Conservation (phyloP, 805 yeast genomes). For the Starmerella cellae region DNA sequence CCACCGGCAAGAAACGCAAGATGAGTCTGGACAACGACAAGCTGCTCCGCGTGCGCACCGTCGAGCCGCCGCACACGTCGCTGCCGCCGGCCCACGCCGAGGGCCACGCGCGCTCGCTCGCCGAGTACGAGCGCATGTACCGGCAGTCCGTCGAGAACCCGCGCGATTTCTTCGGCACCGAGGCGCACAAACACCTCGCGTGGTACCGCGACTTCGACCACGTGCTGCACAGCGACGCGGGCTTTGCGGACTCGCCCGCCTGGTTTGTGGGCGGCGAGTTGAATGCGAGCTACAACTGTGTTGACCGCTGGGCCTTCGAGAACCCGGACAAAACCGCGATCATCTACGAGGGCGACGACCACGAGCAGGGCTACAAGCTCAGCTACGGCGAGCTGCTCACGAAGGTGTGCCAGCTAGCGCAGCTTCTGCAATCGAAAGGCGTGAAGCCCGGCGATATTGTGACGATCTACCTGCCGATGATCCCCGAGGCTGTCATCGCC, state of each 20-base stretch:
- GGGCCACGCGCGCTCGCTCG: slow-evolving; percentile 41
- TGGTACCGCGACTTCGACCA: slow-evolving; percentile 71
- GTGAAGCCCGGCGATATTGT: slow-evolving; percentile 91
- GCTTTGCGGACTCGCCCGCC: slow-evolving; percentile 37
- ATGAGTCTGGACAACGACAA: slow-evolving; percentile 23
- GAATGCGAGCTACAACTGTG: slow-evolving; percentile 87
- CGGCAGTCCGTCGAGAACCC: slow-evolving; percentile 68
- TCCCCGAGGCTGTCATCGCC: slow-evolving; percentile 90
- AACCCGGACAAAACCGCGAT: slow-evolving; percentile 59
- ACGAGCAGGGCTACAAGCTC: slow-evolving; percentile 52
- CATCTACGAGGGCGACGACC: slow-evolving; percentile 91
- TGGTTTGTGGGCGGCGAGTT: slow-evolving; percentile 92
- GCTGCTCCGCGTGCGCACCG: slow-evolving; percentile 21
- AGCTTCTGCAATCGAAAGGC: slow-evolving; percentile 70
- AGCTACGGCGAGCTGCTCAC: slow-evolving; percentile 78
- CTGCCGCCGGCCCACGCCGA: slow-evolving; percentile 17
- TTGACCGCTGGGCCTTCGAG: slow-evolving; percentile 84
- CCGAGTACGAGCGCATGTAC: slow-evolving; percentile 58
- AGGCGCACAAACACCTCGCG: slow-evolving; percentile 55
- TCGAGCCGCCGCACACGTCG: slow-evolving; percentile 20
- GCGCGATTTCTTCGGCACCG: slow-evolving; percentile 60
- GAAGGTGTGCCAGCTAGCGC: slow-evolving; percentile 77
- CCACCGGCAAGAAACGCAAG: background rate
- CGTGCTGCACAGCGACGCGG: slow-evolving; percentile 27
- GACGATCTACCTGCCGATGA: slow-evolving; percentile 95